Evolutionary conservation across 1,139 yeast genomes (phyloP).

Genomic region (Pneumocystis carinii): DNA sequence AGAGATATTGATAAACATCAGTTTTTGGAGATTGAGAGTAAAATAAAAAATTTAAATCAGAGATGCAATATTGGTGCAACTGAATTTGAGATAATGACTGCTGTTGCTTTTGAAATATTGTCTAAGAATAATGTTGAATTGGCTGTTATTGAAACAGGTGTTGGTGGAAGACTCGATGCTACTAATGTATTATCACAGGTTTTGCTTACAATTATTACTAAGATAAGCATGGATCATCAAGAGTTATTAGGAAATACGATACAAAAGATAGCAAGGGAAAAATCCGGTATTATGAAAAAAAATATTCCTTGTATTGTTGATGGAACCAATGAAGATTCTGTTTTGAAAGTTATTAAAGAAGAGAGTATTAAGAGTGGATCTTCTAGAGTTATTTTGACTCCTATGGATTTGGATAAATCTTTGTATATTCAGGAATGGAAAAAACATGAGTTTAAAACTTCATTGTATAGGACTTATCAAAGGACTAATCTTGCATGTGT

Average conservation of each 20-base stretch:
- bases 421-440: conserved; percentile 2
- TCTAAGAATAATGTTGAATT: conserved; percentile 75
- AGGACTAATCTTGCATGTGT: conserved; percentile 78
- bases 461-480: conserved; percentile 82
- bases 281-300: conserved; percentile 77
- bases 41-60: conserved; percentile 86
- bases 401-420: conserved; percentile 18
- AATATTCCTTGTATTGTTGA: conserved; percentile 55
- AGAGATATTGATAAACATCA: conserved; percentile 42
- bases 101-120: conserved; percentile 81
- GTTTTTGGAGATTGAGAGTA: conserved; percentile 60
- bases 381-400: conserved; percentile 2
- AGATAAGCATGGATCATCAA: conserved; percentile 87
- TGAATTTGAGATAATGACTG: conserved; percentile 46
- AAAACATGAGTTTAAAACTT: conserved; percentile 31
- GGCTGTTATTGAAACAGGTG: conserved; percentile 94
- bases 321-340: conserved; percentile 37
- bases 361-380: conserved; percentile 46
- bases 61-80: conserved; percentile 48
- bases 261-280: conserved; percentile 89
- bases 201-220: conserved; percentile 69
- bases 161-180: conserved; percentile 93
- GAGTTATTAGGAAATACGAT: conserved; percentile 77
- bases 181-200: conserved; percentile 76
- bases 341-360: conserved; percentile 29